phyloP scores from a whole-genome alignment of 768 basidiomycete species.

The Psilocybe tampanensis region DNA sequence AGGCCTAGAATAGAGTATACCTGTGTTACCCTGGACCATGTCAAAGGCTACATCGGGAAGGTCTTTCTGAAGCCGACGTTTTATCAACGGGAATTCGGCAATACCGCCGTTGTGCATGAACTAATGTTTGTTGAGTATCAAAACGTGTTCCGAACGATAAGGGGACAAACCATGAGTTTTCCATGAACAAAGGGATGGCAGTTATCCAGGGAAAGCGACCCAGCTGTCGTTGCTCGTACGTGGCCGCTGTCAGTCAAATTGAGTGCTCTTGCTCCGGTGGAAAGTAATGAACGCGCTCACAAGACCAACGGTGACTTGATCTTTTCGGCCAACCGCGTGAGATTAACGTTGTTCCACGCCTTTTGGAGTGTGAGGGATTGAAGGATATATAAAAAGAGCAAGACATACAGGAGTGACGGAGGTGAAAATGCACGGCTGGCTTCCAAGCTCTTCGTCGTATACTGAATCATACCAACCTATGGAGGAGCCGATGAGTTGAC shows the following conservation, averaged over 20 bases:
- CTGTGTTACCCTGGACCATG: slow-evolving; percentile 90
- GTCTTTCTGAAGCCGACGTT: slow-evolving; percentile 74
- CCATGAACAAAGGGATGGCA: slow-evolving; percentile 95
- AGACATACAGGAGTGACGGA: slow-evolving; percentile 83
- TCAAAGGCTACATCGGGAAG: slow-evolving; percentile 86
- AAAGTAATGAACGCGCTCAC: slow-evolving; percentile 43
- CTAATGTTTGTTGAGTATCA: slow-evolving; percentile 37
- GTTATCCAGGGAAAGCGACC: slow-evolving; percentile 89
- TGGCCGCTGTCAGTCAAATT: slow-evolving; percentile 58
- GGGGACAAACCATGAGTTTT: slow-evolving; percentile 77
- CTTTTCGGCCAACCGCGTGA: slow-evolving; percentile 94
- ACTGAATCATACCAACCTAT: slow-evolving; percentile 93
- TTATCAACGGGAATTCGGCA: slow-evolving; percentile 78
- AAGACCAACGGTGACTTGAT: slow-evolving; percentile 96
- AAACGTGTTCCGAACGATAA: background rate
- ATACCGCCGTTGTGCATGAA: slow-evolving; percentile 99
- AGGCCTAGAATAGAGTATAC: slow-evolving; percentile 33
- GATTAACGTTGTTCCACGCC: slow-evolving; percentile 97
- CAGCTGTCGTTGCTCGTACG: slow-evolving; percentile 92
- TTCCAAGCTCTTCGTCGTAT: slow-evolving; percentile 80
- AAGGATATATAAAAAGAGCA: background rate
- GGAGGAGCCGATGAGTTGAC: background rate
- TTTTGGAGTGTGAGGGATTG: slow-evolving; percentile 30
- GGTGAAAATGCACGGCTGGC: slow-evolving; percentile 94
- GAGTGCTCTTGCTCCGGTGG: background rate